Evolutionary conservation across 352 stramenopile genomes (phyloP).

Genomic region (Aphanomyces stellatus): DNA sequence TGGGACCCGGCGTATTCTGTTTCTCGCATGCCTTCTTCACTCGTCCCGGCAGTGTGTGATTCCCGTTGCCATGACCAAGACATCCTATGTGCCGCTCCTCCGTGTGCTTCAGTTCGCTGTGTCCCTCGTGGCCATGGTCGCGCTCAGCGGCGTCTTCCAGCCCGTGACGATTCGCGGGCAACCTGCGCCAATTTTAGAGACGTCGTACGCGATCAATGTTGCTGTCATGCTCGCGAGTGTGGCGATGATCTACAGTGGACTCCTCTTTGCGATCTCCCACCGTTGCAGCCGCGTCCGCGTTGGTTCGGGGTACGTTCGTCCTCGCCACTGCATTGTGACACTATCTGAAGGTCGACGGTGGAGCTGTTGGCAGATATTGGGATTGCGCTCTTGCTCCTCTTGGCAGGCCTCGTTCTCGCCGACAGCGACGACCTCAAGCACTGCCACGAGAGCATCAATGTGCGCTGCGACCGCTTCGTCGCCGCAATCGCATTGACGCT

Average conservation of each 20-base stretch:
- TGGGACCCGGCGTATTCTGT: too few relatives aligned
- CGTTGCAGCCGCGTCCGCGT: not conserved
- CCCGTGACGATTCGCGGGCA: not conserved
- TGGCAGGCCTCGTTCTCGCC: not conserved
- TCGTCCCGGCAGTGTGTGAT: too few relatives aligned
- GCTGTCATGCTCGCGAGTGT: not conserved
- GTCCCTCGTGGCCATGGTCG: not conserved
- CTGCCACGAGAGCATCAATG: constrained; percentile 6
- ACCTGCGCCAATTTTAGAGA: not conserved
- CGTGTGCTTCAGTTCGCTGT: not conserved
- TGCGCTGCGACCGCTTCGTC: not conserved
- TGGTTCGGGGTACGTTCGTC: not conserved
- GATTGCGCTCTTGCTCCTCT: not conserved
- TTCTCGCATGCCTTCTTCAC: too few relatives aligned
- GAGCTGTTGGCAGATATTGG: not conserved
- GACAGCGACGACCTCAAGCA: not conserved
- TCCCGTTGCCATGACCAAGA: too few relatives aligned
- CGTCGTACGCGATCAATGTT: not conserved
- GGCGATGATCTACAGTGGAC: not conserved
- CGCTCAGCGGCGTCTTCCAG: not conserved
- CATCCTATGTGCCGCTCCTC: too few relatives aligned
- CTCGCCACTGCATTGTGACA: not conserved
- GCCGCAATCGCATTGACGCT: not conserved
- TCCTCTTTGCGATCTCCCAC: not conserved
- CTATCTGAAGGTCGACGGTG: not conserved